phyloP scores from a whole-genome alignment of 2,329 filamentous ascomycete species.

The Periconia digitata region DNA sequence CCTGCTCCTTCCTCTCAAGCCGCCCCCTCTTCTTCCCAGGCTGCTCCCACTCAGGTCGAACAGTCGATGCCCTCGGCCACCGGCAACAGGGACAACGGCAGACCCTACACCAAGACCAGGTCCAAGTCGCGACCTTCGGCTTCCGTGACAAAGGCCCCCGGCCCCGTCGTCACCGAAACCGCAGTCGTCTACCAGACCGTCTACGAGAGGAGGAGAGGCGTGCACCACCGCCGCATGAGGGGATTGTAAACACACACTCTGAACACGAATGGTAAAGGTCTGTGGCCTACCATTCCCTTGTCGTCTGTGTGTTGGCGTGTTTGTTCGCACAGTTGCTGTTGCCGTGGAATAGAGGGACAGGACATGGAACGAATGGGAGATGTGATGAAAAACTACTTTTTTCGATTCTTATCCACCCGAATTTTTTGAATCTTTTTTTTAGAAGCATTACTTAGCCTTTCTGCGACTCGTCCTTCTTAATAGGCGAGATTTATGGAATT shows the following conservation, averaged over 20 bases:
- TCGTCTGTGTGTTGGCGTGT: neutral
- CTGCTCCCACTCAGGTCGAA: neutral
- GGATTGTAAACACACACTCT: neutral
- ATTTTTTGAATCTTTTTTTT: neutral
- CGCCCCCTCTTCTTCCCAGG: neutral
- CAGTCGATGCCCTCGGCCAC: neutral
- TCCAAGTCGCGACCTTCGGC: neutral
- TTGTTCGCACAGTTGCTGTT: too few species aligned
- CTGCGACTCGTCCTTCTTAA: neutral
- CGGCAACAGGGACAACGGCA: neutral
- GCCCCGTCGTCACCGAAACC: conserved; percentile 3
- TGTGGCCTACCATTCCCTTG: too few species aligned
- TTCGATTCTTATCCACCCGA: neutral
- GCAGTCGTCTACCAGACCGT: neutral
- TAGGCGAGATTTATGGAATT: neutral
- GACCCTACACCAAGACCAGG: neutral
- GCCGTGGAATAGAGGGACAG: too few species aligned
- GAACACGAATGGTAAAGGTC: too few species aligned
- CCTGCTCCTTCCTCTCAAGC: neutral
- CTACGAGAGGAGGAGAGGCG: neutral
- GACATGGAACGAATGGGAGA: too few species aligned
- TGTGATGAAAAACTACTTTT: neutral
- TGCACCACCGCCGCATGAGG: neutral
- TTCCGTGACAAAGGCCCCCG: conserved; percentile 1
- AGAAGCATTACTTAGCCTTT: neutral